Conservation (phyloP, 2,329 filamentous ascomycete species). For the Cladosporium sp. region DNA sequence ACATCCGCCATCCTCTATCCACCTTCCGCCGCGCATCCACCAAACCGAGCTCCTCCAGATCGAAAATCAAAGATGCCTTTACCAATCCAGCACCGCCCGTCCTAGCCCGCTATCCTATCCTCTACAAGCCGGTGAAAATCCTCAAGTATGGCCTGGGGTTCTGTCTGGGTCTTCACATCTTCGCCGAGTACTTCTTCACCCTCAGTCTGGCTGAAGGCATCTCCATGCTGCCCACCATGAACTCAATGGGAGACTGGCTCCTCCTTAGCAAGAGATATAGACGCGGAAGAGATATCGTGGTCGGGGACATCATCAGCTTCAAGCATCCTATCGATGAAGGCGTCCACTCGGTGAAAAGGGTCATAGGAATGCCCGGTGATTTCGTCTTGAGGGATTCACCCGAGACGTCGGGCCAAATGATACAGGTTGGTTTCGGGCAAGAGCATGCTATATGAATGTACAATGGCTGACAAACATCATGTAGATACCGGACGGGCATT, state of each 20-base stretch:
- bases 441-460: neutral
- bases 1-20: neutral
- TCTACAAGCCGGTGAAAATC: neutral
- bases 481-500: slow-evolving; percentile 86
- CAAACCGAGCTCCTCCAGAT: neutral
- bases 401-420: slow-evolving; percentile 45
- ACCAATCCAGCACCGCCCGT: slow-evolving; percentile 6
- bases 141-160: slow-evolving; percentile 7
- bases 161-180: slow-evolving; percentile 29
- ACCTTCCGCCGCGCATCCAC: slow-evolving; percentile 5
- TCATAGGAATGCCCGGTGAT: slow-evolving; percentile 58
- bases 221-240: slow-evolving; percentile 86
- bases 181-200: slow-evolving; percentile 54
- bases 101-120: slow-evolving; percentile 6
- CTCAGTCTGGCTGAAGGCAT: slow-evolving; percentile 62
- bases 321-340: slow-evolving; percentile 62
- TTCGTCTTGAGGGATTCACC: slow-evolving; percentile 67
- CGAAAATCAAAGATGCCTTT: slow-evolving; percentile 1
- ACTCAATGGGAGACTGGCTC: slow-evolving; percentile 62
- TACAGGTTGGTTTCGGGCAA: slow-evolving; percentile 54
- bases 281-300: slow-evolving; percentile 60
- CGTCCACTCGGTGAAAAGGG: slow-evolving; percentile 67
- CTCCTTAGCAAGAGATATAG: slow-evolving; percentile 65
- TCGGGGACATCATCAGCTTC: slow-evolving; percentile 85
- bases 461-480: slow-evolving; percentile 6